Percentiles rank a stretch among this genome's conserved stretches.
phyloP scores from a whole-genome alignment of 805 yeast genomes.

The Saturnispora ahearnii region DNA sequence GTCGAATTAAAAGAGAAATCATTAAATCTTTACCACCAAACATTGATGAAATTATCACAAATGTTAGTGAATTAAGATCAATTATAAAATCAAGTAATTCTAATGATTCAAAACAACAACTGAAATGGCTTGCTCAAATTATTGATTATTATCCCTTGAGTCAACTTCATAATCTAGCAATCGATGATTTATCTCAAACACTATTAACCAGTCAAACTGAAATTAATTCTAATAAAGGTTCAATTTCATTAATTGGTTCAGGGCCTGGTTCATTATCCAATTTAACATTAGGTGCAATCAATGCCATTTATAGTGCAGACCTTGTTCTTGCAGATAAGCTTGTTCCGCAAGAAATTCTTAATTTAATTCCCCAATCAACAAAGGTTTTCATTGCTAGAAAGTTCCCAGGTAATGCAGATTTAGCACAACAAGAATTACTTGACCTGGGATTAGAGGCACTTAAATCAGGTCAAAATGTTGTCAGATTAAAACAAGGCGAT shows the following conservation, averaged over 20 bases:
- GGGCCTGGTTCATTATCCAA: constrained; percentile 88
- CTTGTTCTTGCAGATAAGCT: constrained; percentile 81
- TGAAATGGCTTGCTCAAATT: constrained; percentile 81
- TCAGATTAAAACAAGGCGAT: constrained; percentile 91
- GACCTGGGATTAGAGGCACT: constrained; percentile 62
- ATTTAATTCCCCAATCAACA: constrained; percentile 68
- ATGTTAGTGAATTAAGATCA: constrained; percentile 58
- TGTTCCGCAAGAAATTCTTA: constrained; percentile 82
- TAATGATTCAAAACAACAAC: constrained; percentile 42
- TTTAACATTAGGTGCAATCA: constrained; percentile 76
- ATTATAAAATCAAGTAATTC: constrained; percentile 28
- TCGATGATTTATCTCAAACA: constrained; percentile 40
- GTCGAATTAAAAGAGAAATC: constrained; percentile 68
- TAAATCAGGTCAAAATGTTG: constrained; percentile 62
- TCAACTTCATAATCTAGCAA: constrained; percentile 48
- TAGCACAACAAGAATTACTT: constrained; percentile 79
- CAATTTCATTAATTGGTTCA: constrained; percentile 78
- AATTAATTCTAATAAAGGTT: constrained; percentile 31
- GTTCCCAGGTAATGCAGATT: constrained; percentile 94
- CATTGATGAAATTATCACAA: constrained; percentile 58
- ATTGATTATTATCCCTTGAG: constrained; percentile 83
- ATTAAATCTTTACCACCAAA: constrained; percentile 57
- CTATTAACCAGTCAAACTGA: constrained; percentile 15
- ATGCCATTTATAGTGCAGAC: constrained; percentile 76
- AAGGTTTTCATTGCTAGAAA: constrained; percentile 81